Evolutionary conservation across 306 rosid species (phyloP).

Genomic region (Datisca glomerata): DNA sequence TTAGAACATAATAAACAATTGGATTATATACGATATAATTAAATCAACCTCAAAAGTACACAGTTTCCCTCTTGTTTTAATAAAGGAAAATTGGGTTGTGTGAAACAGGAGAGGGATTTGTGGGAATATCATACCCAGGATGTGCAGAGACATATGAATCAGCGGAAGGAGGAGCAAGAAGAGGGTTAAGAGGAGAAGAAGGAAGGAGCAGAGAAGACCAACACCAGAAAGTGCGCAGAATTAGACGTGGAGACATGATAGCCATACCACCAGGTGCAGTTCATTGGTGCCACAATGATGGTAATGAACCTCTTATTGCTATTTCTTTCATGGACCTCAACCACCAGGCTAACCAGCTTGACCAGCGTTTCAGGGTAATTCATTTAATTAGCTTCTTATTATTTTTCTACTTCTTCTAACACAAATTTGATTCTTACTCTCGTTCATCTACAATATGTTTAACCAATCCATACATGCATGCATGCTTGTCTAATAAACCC

Average conservation of each 20-base stretch:
- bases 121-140: constrained; percentile 14
- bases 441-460: too few relatives aligned
- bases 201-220: constrained; percentile 7
- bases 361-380: constrained; percentile 11
- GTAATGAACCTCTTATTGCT: constrained; percentile 8
- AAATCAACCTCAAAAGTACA: not conserved
- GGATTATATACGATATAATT: too few relatives aligned
- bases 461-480: too few relatives aligned
- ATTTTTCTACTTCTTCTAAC: not conserved
- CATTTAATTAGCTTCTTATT: too few relatives aligned
- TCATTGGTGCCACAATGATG: constrained; percentile 17
- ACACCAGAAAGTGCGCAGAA: constrained; percentile 13
- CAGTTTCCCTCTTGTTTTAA: not conserved
- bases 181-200: not conserved
- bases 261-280: constrained; percentile 10
- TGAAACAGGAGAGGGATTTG: constrained; percentile 12
- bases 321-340: constrained; percentile 16
- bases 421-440: too few relatives aligned
- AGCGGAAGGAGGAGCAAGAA: not conserved
- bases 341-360: constrained; percentile 19
- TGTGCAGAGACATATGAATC: constrained; percentile 18
- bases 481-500: too few relatives aligned
- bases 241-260: constrained; percentile 16
- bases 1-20: too few relatives aligned
- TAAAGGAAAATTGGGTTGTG: not conserved